phyloP scores from a whole-genome alignment of 768 basidiomycete genomes.

The Leccinum boreale region DNA sequence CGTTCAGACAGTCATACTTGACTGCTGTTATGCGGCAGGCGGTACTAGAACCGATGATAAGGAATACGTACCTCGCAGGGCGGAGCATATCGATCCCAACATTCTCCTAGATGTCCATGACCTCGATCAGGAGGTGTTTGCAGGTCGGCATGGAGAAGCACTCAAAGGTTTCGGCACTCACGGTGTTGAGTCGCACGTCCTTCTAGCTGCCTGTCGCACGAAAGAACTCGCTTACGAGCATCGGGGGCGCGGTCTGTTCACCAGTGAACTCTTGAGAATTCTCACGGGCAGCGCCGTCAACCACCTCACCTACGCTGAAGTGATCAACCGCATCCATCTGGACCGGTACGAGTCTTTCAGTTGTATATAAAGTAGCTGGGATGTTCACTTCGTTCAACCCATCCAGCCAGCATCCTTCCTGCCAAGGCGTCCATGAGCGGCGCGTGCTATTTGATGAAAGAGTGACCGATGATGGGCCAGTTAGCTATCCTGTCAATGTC shows the following conservation, averaged over 20 bases:
- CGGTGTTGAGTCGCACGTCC: slow-evolving; percentile 37
- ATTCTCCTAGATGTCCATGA: not conserved
- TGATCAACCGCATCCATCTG: slow-evolving; percentile 14
- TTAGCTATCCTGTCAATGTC: not conserved
- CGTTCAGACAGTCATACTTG: slow-evolving; percentile 42
- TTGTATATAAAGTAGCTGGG: too few species aligned
- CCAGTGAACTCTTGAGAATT: slow-evolving; percentile 16
- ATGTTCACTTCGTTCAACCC: not conserved
- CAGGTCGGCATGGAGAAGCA: slow-evolving; percentile 9
- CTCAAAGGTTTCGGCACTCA: slow-evolving; percentile 23
- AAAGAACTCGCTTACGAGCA: slow-evolving; percentile 31
- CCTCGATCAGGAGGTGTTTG: slow-evolving; percentile 28
- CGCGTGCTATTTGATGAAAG: slow-evolving; percentile 25
- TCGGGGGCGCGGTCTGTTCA: slow-evolving; percentile 23
- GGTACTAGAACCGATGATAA: slow-evolving; percentile 23
- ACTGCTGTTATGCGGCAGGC: slow-evolving; percentile 44
- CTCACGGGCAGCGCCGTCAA: slow-evolving; percentile 5
- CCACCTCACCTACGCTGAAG: slow-evolving; percentile 22
- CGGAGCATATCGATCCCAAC: not conserved
- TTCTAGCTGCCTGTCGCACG: slow-evolving; percentile 41
- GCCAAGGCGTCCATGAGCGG: slow-evolving; percentile 19
- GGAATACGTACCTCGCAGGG: slow-evolving; percentile 5
- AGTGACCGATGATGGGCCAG: slow-evolving; percentile 3
- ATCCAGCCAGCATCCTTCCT: slow-evolving; percentile 28
- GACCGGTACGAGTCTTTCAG: not conserved